Base-by-base conservation (phyloP, 345 rosid species). In the Passiflora organensis region DNA sequence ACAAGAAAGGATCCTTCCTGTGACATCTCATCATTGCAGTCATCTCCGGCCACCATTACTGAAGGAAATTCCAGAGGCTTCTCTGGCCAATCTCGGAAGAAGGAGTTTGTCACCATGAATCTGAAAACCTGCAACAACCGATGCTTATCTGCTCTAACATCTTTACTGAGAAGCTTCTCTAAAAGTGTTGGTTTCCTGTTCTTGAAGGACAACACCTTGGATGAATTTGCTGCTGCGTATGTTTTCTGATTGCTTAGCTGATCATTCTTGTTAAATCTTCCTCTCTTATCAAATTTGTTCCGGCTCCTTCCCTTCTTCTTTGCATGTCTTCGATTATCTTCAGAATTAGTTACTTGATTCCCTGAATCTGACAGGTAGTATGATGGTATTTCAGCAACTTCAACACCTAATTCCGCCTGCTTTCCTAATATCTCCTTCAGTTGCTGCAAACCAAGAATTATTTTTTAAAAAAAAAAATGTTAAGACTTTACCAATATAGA, bases 381-480 rank as follows among this genome's bases (percentile, higher is more conserved):
- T 12, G 86, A 70, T 10, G 95, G 95, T 65, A 93, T 67, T 76
- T 93, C 99, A 47, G 97, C 97, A 59, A 89, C 91, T 76, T 86
- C 95, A 65, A 82, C 78, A 48, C 95, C 96, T 63, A 93, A 69
- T 72, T 86, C 91, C 18, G 86, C 95, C 66, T 93, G 99, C 89
- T 82, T 85, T 39, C 82, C 83, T 72, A 93, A 72, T n/a, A 93
- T 73, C 57, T 89, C 85, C 76, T 60, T 84, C 57, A 93, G 87
- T 86, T 81, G 89, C 99, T 93, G 80, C 72, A 72, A 34, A 48
- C n/a, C 65, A 55, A 51, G 37, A 55, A n/a, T 22, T 28, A 32
- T 49, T 21, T 34, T 25, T 24, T 25, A 23, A 39, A 10, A 10
- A 39, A 6, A 13, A 51, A 45, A 32, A 47, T 24, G 34, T 2